Evolutionary conservation across 148 eudicot genomes (phyloP).

Genomic region (Amaranthus palmeri): DNA sequence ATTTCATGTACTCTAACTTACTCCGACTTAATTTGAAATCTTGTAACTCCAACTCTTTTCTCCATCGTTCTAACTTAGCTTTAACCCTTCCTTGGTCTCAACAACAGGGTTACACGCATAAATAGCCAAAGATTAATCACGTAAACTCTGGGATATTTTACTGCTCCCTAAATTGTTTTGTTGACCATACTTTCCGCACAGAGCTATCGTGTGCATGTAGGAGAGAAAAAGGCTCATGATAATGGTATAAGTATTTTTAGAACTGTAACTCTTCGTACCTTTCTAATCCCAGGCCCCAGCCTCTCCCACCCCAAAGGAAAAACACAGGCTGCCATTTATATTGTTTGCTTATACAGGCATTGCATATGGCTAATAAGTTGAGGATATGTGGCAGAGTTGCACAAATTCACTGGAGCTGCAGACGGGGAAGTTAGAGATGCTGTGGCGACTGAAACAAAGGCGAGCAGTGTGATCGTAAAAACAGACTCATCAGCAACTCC

Average conservation of each 20-base stretch:
- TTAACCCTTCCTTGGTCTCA: no score
- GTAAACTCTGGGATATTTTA: not conserved
- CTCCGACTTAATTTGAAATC: no score
- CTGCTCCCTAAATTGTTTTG: not conserved
- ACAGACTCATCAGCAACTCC: conserved; percentile 23
- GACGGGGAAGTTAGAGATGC: conserved; percentile 39
- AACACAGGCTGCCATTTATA: not conserved
- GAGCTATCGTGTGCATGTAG: not conserved
- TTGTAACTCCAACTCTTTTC: no score
- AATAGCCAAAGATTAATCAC: no score
- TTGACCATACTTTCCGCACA: not conserved
- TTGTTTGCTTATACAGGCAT: not conserved
- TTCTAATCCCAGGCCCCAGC: not conserved
- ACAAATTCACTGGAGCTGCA: conserved; percentile 31
- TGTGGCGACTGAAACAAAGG: conserved; percentile 29
- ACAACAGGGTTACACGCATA: no score
- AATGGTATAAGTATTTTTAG: no score
- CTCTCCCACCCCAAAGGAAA: not conserved
- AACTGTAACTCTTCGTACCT: not conserved
- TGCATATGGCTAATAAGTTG: conserved; percentile 6
- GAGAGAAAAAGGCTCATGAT: not conserved
- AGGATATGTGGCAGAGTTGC: conserved; percentile 32
- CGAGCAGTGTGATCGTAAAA: conserved; percentile 26
- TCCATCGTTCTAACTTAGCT: no score
- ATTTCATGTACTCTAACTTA: no score